phyloP scores from a whole-genome alignment of 805 yeast genomes.

The Torulaspora maleeae region DNA sequence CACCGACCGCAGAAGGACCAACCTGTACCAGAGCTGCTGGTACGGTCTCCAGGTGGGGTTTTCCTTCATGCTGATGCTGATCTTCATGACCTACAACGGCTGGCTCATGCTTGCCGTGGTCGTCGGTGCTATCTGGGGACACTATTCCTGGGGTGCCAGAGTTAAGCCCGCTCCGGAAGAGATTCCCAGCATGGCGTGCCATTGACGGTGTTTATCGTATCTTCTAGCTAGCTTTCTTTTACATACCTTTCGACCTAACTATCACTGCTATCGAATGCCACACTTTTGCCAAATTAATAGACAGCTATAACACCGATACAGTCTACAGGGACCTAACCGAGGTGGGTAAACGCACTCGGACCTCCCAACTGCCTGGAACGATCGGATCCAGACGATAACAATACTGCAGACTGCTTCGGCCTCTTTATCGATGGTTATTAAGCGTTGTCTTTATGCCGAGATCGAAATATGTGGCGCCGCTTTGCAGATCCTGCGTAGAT shows the following conservation, averaged over 20 bases:
- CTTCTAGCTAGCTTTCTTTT: neutral
- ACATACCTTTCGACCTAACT: neutral
- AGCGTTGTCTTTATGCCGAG: neutral
- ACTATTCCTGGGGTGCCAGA: slow-evolving; percentile 51
- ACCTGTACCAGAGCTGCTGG: slow-evolving; percentile 38
- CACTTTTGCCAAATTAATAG: neutral
- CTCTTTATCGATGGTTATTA: neutral
- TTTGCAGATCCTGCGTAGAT: neutral
- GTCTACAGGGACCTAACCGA: too few species aligned
- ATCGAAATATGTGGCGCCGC: slow-evolving; percentile 3
- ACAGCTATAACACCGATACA: neutral
- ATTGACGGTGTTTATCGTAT: slow-evolving; percentile 7
- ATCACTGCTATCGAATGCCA: neutral
- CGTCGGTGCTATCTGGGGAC: slow-evolving; percentile 67
- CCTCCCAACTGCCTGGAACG: neutral
- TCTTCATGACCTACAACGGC: slow-evolving; percentile 83
- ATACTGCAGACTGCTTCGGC: neutral
- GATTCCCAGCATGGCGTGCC: slow-evolving; percentile 23
- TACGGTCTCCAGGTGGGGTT: slow-evolving; percentile 67
- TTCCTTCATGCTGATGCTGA: slow-evolving; percentile 69
- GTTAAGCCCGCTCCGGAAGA: slow-evolving; percentile 11
- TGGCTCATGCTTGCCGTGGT: slow-evolving; percentile 77
- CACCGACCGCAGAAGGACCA: slow-evolving; percentile 7
- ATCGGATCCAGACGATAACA: neutral
- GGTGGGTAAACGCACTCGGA: too few species aligned